Evolutionary conservation across 495 filamentous ascomycete genomes (phyloP), one percentile per base, ranked within the genome.

Genomic region (Aspergillus asperescens): DNA sequence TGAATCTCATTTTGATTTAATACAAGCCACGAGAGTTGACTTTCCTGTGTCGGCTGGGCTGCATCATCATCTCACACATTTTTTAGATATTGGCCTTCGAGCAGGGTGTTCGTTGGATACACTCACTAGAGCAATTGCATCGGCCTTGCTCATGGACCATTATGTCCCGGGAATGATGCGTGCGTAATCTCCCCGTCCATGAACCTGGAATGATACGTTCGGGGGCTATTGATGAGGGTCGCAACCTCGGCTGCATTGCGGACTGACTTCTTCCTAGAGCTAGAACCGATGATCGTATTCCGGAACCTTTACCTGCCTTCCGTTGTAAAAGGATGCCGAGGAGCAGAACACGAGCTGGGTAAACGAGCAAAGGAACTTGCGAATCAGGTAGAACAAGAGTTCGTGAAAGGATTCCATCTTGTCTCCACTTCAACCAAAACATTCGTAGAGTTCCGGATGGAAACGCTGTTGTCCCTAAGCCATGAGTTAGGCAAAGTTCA

Each of bases 81-180:
- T 56, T 38, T 29, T 63, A 7, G 39, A 63, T 15, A 48, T 40
- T 22, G 50, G 60, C 7, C 18, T 45, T 16, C 27, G 31, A 13
- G 56, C 35, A 29, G 24, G 41, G 29, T 43, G 56, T 8, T 24
- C n/a, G 8, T 20, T 50, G n/a, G 22, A 46, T 9, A 45, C 31
- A 8, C 48, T 64, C 16, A 56, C 54, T n/a, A 51, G 52, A 5
- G 49, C 64, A 16, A 59, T 66, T n/a, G 45, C 64, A 34, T 71
- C 57, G 1, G 62, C 64, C 4, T 47, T 71, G 3, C 45, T 71
- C 1, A 58, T 67, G 43, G 66, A 71, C 44, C 50, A 56, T 29
- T 68, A 69, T 56, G 51, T 64, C 4, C 61, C 61, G 10, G 52
- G 56, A 9, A 67, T 65, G 48, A 47, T 64, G 29, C 27, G 59